These are phyloP conservation scores for Stachybotrys chlorohalonatus DNA, from an alignment of 2,329 filamentous ascomycete genomes.

Conservation along the genomic window DNA sequence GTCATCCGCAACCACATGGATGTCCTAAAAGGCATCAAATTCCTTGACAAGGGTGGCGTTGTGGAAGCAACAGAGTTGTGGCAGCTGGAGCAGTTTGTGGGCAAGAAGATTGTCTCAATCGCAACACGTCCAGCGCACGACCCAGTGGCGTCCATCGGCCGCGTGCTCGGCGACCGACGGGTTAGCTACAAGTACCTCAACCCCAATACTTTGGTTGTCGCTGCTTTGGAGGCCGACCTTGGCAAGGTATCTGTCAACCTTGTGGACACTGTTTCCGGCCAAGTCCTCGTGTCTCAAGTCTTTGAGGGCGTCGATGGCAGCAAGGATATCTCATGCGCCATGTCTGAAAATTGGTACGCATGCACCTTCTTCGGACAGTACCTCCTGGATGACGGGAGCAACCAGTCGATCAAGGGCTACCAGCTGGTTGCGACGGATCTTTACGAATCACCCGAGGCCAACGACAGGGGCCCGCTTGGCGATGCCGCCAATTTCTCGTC, in stretches of 20 bases:
- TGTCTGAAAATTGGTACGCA: slow-evolving; percentile 92
- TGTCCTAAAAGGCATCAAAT: slow-evolving; percentile 46
- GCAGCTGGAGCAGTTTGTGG: slow-evolving; percentile 60
- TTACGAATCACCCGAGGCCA: slow-evolving; percentile 74
- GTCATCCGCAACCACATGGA: slow-evolving; percentile 42
- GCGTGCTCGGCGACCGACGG: slow-evolving; percentile 82
- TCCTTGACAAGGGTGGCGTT: slow-evolving; percentile 30
- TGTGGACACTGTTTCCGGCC: slow-evolving; percentile 77
- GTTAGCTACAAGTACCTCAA: slow-evolving; percentile 98
- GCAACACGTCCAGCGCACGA: slow-evolving; percentile 66
- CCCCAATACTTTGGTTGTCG: slow-evolving; percentile 72
- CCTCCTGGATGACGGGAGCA: slow-evolving; percentile 41
- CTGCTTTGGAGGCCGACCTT: slow-evolving; percentile 50
- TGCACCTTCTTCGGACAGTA: slow-evolving; percentile 70
- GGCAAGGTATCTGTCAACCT: slow-evolving; percentile 64
- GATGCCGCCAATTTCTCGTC: slow-evolving; percentile 66
- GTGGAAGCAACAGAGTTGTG: slow-evolving; percentile 48
- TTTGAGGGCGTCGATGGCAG: slow-evolving; percentile 66
- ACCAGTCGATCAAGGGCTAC: slow-evolving; percentile 66
- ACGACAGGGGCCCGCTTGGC: slow-evolving; percentile 75
- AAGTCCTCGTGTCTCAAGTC: slow-evolving; percentile 61
- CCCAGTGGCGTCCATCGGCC: slow-evolving; percentile 88
- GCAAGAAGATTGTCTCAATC: slow-evolving; percentile 60
- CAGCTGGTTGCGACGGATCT: slow-evolving; percentile 81
- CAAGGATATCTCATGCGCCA: slow-evolving; percentile 64